Percentiles rank a stretch among this genome's conserved stretches.
phyloP scores from a whole-genome alignment of 2,329 filamentous ascomycete genomes.

The Chaetomium strumarium region DNA sequence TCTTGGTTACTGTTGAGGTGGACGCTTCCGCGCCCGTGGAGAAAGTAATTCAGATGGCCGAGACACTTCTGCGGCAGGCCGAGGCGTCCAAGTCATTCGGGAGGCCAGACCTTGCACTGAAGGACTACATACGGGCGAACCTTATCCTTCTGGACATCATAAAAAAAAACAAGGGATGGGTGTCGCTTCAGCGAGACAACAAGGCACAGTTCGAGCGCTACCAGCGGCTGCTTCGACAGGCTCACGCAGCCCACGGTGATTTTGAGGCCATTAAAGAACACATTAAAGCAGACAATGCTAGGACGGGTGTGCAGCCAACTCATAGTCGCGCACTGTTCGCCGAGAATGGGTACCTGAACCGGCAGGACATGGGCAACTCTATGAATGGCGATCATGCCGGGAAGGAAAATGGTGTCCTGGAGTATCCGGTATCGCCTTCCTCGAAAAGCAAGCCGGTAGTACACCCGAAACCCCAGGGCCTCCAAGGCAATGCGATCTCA shows the following conservation, averaged over 20 bases:
- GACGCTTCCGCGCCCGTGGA: conserved; percentile 45
- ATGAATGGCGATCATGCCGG: not conserved
- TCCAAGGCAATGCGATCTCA: conserved; percentile 50
- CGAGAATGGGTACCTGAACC: not conserved
- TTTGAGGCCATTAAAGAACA: conserved; percentile 54
- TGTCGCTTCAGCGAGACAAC: conserved; percentile 52
- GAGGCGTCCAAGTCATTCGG: conserved; percentile 57
- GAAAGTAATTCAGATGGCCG: conserved; percentile 47
- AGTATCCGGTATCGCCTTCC: conserved; percentile 19
- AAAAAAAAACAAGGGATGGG: conserved; percentile 69
- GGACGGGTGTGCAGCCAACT: conserved; percentile 51
- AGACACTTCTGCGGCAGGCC: conserved; percentile 52
- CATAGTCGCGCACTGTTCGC: not conserved
- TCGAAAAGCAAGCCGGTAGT: conserved; percentile 41
- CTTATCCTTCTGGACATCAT: conserved; percentile 73
- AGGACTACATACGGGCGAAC: conserved; percentile 77
- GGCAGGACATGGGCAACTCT: not conserved
- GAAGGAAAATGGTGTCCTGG: conserved; percentile 17
- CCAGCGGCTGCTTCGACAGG: conserved; percentile 43
- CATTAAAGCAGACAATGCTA: conserved; percentile 58
- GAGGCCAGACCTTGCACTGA: conserved; percentile 67
- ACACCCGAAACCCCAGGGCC: conserved; percentile 61
- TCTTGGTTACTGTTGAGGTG: conserved; percentile 41
- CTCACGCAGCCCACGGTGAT: conserved; percentile 40
- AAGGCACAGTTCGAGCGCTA: conserved; percentile 45